These are phyloP conservation scores for Chaetomidium leptoderma DNA, from an alignment of 495 filamentous ascomycete genomes.

Conservation along the genomic window DNA sequence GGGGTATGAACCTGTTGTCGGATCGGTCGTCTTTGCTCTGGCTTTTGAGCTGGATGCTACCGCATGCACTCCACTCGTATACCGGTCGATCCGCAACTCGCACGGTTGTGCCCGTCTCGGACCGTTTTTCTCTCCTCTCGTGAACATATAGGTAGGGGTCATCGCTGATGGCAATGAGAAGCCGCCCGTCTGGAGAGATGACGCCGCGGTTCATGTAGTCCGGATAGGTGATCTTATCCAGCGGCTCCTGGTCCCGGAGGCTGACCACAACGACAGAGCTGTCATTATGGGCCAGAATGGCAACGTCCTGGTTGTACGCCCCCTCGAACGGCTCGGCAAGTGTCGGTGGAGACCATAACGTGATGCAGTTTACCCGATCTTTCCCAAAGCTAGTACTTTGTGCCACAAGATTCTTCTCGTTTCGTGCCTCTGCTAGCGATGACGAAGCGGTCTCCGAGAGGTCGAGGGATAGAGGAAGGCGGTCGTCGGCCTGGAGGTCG, in stretches of 20 bases:
- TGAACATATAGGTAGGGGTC: conserved; percentile 80
- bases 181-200: conserved; percentile 78
- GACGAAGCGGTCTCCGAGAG: conserved; percentile 25
- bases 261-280: conserved; percentile 75
- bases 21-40: conserved; percentile 44
- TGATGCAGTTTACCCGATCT: conserved; percentile 54
- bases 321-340: conserved; percentile 22
- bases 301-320: conserved; percentile 43
- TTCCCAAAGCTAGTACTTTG: conserved; percentile 42
- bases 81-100: conserved; percentile 8
- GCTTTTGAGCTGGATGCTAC: conserved; percentile 46
- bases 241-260: conserved; percentile 46
- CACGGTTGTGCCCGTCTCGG: conserved; percentile 1
- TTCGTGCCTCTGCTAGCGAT: conserved; percentile 24
- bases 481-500: conserved; percentile 53
- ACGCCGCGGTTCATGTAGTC: conserved; percentile 87
- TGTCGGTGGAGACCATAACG: conserved; percentile 47
- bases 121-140: conserved; percentile 32
- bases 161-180: conserved; percentile 83
- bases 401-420: conserved; percentile 35
- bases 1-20: conserved; percentile 32
- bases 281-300: conserved; percentile 74
- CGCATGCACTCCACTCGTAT: conserved; percentile 41
- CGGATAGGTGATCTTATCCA: conserved; percentile 66
- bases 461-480: conserved; percentile 56